Evolutionary conservation across 2,329 filamentous ascomycete genomes (phyloP), one percentile per base, ranked within the genome.

Genomic region (Aureobasidium sp.): DNA sequence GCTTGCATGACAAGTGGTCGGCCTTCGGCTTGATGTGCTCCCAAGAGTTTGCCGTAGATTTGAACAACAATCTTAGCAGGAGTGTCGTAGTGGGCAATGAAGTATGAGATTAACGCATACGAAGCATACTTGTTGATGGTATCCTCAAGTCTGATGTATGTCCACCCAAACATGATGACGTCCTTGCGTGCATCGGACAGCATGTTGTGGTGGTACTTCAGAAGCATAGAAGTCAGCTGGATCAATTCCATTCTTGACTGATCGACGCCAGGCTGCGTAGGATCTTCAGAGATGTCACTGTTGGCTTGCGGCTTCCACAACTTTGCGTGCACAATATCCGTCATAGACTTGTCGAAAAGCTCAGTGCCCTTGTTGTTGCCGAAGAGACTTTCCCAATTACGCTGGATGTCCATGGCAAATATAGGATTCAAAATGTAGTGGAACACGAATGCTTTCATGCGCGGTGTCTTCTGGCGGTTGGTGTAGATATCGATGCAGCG

Each of bases 81-180:
- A 0, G 94, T 97, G 69, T 99, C 95, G 71, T 96, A 99, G 66
- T 95, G 89, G 0, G 91, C 90, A 69, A 99, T 97, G 77, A 99
- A 99, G 75, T 97, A 99, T 2, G 90, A 91, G 64, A 99, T 95
- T 6, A 99, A 86, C 5, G 97, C 93, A 70, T 99, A 99, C 2
- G 94, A 92, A 0, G 93, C 94, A 73, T 97, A 94, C 75, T 99
- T 99, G 79, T 97, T 99, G 78, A 99, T 96, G 62, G 96, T 90
- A 74, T 99, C 94, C 71, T 99, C 95, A n/a, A 99, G 83, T 27
- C 90, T 86, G 69, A 99, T 99, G 72, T 96, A 97, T 20, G 92
- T 96, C 94, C 94, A 99, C 3, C 91, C 92, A 75, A 97, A 99
- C 76, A 97, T 97, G 71, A 99, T 99, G 65, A 99, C 93, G 66